Evolutionary conservation across 345 rosid genomes (phyloP).

Genomic region (Populus ilicifolia): DNA sequence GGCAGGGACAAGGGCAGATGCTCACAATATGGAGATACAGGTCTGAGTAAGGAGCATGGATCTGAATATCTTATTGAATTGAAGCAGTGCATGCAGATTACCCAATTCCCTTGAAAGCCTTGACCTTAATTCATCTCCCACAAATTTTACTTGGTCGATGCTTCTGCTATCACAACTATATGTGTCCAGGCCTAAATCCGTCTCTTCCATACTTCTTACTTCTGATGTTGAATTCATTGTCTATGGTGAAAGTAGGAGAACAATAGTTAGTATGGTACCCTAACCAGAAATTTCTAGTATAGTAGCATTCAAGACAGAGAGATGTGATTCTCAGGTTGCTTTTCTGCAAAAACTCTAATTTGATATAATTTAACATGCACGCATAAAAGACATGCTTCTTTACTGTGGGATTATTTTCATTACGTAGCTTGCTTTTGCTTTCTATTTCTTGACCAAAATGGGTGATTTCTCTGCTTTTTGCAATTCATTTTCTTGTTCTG

Average conservation of each 20-base stretch:
- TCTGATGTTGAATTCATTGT: background rate
- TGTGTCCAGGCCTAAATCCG: background rate
- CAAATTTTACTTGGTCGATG: background rate
- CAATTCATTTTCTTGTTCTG: background rate
- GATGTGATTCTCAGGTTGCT: background rate
- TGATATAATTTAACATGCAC: background rate
- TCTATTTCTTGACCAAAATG: background rate
- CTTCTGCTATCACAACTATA: background rate
- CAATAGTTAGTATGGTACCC: background rate
- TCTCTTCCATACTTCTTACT: background rate
- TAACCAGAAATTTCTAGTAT: background rate
- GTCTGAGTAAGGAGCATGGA: slow-evolving; percentile 29
- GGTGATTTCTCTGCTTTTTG: background rate
- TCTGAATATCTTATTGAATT: background rate
- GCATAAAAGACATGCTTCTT: background rate
- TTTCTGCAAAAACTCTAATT: background rate
- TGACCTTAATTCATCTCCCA: background rate
- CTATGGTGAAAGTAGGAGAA: background rate
- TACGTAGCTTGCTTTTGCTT: background rate
- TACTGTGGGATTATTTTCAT: background rate
- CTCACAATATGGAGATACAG: slow-evolving; percentile 31
- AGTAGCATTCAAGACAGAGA: background rate
- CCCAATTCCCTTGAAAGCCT: no score
- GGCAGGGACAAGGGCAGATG: slow-evolving; percentile 20
- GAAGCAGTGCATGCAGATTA: background rate